These are phyloP conservation scores for Austroboletus olivaceoglutinosus DNA, from an alignment of 1,284 basidiomycete genomes.

Conservation along the genomic window DNA sequence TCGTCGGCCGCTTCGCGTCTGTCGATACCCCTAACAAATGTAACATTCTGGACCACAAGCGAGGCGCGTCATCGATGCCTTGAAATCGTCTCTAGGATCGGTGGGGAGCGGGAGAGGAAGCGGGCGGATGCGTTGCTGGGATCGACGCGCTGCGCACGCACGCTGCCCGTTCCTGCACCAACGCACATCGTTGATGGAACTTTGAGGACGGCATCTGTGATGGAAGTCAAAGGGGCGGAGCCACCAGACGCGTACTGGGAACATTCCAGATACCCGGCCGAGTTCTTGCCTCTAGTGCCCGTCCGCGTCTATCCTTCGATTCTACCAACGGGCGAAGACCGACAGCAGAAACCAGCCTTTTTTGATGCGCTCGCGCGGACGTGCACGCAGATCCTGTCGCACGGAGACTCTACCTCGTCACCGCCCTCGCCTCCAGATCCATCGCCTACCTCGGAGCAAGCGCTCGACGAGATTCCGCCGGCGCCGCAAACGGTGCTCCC, in stretches of 20 bases:
- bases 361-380: constrained; percentile 46
- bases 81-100: constrained; percentile 70
- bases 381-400: constrained; percentile 51
- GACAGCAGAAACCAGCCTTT: constrained; percentile 29
- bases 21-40: constrained; percentile 3
- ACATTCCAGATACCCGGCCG: no score
- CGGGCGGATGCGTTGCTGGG: constrained; percentile 59
- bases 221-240: constrained; percentile 31
- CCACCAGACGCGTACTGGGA: no score
- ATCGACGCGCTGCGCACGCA: constrained; percentile 3
- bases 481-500: no score
- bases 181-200: no score
- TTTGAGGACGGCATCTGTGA: constrained; percentile 69
- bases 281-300: constrained; percentile 31
- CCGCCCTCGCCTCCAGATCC: not conserved
- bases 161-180: not conserved
- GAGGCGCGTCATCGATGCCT: constrained; percentile 70
- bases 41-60: constrained; percentile 76
- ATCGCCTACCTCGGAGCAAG: not conserved
- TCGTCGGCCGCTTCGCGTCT: constrained; percentile 8
- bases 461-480: no score
- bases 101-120: constrained; percentile 59
- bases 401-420: constrained; percentile 38
- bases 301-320: constrained; percentile 46
- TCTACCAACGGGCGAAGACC: constrained; percentile 9